These are phyloP conservation scores for Clarireedia monteithiana DNA, from an alignment of 2,329 filamentous ascomycete species.

Conservation along the genomic window DNA sequence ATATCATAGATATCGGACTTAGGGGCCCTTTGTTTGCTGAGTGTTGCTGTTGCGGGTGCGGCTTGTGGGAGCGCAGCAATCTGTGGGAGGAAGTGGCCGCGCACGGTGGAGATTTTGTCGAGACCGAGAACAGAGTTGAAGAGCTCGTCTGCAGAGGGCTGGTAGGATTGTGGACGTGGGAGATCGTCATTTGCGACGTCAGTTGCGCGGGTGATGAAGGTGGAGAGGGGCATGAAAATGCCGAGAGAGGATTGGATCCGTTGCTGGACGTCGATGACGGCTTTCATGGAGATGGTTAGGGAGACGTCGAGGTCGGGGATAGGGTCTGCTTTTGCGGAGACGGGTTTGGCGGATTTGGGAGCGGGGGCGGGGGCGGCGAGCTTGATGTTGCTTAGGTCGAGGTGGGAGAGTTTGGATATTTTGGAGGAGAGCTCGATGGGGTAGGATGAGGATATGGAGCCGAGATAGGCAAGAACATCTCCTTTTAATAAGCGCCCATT, in stretches of 20 bases:
- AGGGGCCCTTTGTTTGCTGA: slow-evolving; percentile 36
- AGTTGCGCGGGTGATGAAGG: slow-evolving; percentile 77
- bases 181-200: slow-evolving; percentile 84
- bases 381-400: slow-evolving; percentile 96
- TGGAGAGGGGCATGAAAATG: slow-evolving; percentile 73
- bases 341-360: slow-evolving; percentile 33
- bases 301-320: slow-evolving; percentile 52
- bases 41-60: slow-evolving; percentile 15
- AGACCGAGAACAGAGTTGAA: slow-evolving; percentile 84
- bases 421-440: slow-evolving; percentile 63
- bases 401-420: slow-evolving; percentile 68
- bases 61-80: slow-evolving; percentile 39
- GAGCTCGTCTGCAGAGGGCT: slow-evolving; percentile 70
- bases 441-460: slow-evolving; percentile 64
- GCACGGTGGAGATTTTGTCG: slow-evolving; percentile 42
- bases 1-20: slow-evolving; percentile 73
- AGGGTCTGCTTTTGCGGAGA: slow-evolving; percentile 28
- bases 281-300: slow-evolving; percentile 68
- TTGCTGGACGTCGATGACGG: slow-evolving; percentile 73
- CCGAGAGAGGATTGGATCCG: slow-evolving; percentile 71
- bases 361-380: slow-evolving; percentile 30
- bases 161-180: slow-evolving; percentile 55
- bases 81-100: slow-evolving; percentile 64
- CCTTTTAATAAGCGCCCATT: slow-evolving; percentile 87
- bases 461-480: slow-evolving; percentile 85